phyloP scores from a whole-genome alignment of 2,329 filamentous ascomycete species.

The Fusarium sp. region DNA sequence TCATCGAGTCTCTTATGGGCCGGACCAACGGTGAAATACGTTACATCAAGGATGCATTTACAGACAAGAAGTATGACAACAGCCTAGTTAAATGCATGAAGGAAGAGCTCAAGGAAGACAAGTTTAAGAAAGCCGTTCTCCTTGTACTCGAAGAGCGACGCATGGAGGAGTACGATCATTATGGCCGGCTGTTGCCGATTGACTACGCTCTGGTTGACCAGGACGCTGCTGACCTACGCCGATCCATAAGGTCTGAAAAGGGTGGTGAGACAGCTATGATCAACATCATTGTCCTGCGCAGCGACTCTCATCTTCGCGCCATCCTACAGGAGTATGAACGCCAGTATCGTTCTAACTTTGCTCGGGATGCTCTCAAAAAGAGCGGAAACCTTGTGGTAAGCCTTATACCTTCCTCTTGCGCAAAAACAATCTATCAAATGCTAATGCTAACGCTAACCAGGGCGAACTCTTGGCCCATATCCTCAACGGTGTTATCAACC shows the following conservation, averaged over 20 bases:
- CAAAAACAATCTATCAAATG: neutral
- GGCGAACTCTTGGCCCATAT: conserved; percentile 95
- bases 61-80: conserved; percentile 91
- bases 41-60: conserved; percentile 88
- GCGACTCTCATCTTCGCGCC: conserved; percentile 84
- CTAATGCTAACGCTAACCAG: conserved; percentile 61
- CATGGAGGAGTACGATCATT: conserved; percentile 82
- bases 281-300: conserved; percentile 82
- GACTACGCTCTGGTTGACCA: conserved; percentile 73
- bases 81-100: conserved; percentile 87
- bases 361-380: conserved; percentile 86
- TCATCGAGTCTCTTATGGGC: conserved; percentile 95
- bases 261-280: conserved; percentile 93
- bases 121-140: conserved; percentile 91
- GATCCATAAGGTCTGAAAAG: conserved; percentile 76
- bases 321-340: conserved; percentile 82
- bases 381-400: conserved; percentile 92
- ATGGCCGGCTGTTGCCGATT: conserved; percentile 69
- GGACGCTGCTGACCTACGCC: conserved; percentile 80
- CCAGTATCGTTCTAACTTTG: conserved; percentile 83
- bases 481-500: conserved; percentile 96
- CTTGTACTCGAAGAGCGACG: conserved; percentile 84
- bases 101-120: conserved; percentile 92
- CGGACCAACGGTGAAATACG: conserved; percentile 88
- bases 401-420: conserved; percentile 46